Percentiles rank a stretch among this genome's conserved stretches.
These are phyloP conservation scores for Kurtzmaniella quercitrusa DNA, from an alignment of 1,139 yeast species.

Conservation along the genomic window DNA sequence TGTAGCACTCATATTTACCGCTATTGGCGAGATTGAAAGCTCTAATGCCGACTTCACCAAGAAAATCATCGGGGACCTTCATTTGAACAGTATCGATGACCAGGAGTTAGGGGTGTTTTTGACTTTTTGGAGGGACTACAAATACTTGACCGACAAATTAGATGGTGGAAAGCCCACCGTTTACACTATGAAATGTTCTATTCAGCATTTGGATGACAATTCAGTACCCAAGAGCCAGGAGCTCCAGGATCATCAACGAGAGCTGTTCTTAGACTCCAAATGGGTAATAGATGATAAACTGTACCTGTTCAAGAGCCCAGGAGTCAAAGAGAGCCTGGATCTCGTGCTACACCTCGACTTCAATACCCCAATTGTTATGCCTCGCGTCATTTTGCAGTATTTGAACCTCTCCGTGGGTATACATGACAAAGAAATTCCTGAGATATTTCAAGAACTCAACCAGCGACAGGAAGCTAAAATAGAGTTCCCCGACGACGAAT, in stretches of 20 bases:
- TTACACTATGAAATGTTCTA: neutral
- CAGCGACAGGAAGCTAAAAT: neutral
- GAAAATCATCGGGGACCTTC: slow-evolving; percentile 24
- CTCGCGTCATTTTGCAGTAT: slow-evolving; percentile 4
- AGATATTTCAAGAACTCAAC: neutral
- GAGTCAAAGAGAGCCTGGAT: slow-evolving; percentile 3
- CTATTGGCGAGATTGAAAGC: slow-evolving; percentile 18
- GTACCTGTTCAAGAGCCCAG: slow-evolving; percentile 2
- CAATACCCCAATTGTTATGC: slow-evolving; percentile 17
- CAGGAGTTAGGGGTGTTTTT: slow-evolving; percentile 31
- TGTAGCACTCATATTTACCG: slow-evolving; percentile 25
- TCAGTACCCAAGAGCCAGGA: neutral
- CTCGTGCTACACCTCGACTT: slow-evolving; percentile 18
- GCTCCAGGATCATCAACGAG: neutral
- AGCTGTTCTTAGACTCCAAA: neutral
- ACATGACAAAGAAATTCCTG: neutral
- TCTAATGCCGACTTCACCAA: slow-evolving; percentile 4
- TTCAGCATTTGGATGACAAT: neutral
- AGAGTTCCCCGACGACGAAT: neutral
- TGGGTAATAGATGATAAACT: slow-evolving; percentile 3
- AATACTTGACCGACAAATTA: slow-evolving; percentile 24
- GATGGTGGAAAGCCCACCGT: neutral
- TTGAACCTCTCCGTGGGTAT: slow-evolving; percentile 1
- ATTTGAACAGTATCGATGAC: slow-evolving; percentile 19
- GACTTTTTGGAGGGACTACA: slow-evolving; percentile 34